phyloP scores from a whole-genome alignment of 352 stramenopile genomes.

The Peronosclerospora sorghi region DNA sequence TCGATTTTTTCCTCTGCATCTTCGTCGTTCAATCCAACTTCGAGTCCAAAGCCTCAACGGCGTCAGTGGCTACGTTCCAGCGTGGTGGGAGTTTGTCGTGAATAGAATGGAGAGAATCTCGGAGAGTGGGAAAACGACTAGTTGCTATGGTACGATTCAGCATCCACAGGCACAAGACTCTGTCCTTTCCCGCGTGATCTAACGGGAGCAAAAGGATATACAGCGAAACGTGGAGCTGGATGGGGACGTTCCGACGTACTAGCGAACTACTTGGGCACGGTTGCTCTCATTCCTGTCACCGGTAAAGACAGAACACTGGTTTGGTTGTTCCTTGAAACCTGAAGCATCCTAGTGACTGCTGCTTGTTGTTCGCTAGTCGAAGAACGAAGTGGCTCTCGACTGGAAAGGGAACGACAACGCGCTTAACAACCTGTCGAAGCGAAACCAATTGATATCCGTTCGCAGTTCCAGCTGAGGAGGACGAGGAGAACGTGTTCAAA shows the following conservation, averaged over 20 bases:
- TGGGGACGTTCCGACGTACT: constrained; percentile 61
- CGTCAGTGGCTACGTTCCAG: constrained; percentile 17
- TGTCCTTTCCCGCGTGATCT: constrained; percentile 85
- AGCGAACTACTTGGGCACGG: constrained; percentile 20
- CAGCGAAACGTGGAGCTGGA: constrained; percentile 20
- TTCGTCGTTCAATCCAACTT: too few species aligned
- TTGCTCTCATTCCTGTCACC: constrained; percentile 68
- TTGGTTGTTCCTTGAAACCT: too few species aligned
- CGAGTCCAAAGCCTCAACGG: constrained; percentile 3
- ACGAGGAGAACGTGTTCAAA: constrained; percentile 56
- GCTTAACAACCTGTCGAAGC: constrained; percentile 47
- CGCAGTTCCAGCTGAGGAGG: constrained; percentile 38
- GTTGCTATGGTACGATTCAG: constrained; percentile 85
- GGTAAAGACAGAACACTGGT: constrained; percentile 16
- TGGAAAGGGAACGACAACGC: constrained; percentile 67
- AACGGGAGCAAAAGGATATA: constrained; percentile 44
- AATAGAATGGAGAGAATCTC: constrained; percentile 82
- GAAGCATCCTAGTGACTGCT: too few species aligned
- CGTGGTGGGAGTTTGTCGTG: constrained; percentile 85
- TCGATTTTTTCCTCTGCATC: constrained; percentile 12
- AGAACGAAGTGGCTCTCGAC: constrained; percentile 23
- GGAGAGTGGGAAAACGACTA: constrained; percentile 68
- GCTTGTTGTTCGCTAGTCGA: too few species aligned
- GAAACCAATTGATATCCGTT: constrained; percentile 34
- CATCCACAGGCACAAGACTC: constrained; percentile 50